These are phyloP conservation scores for Cutaneotrichosporon daszewskae DNA, from an alignment of 1,284 basidiomycete species.

Conservation along the genomic window DNA sequence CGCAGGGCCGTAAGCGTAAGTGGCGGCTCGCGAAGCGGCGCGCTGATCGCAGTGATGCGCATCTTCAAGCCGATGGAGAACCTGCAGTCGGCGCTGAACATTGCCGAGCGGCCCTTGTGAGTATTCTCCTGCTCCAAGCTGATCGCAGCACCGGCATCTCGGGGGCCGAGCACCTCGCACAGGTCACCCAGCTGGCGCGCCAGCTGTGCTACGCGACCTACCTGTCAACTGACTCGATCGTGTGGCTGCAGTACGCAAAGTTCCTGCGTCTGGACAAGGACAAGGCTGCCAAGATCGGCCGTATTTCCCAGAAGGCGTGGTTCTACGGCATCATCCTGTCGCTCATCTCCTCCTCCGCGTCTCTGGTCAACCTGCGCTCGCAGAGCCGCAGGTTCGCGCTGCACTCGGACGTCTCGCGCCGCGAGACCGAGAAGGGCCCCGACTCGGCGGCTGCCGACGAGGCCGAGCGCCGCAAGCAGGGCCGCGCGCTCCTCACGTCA, in stretches of 20 bases:
- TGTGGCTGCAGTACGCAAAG: conserved; percentile 75
- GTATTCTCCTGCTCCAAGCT: conserved; percentile 12
- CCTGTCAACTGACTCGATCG: conserved; percentile 69
- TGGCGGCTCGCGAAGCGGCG: background rate
- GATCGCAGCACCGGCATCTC: conserved; percentile 24
- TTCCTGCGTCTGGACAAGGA: conserved; percentile 57
- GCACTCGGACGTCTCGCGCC: conserved; percentile 27
- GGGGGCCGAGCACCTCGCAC: conserved; percentile 59
- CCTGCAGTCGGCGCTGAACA: conserved; percentile 81
- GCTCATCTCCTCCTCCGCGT: conserved; percentile 54
- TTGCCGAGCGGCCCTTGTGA: conserved; percentile 53
- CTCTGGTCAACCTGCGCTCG: conserved; percentile 44
- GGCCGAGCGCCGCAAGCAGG: conserved; percentile 40
- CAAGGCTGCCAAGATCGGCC: conserved; percentile 61
- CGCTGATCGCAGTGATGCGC: conserved; percentile 63
- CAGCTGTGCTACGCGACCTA: conserved; percentile 91
- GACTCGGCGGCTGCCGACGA: conserved; percentile 30
- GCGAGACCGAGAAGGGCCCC: conserved; percentile 26
- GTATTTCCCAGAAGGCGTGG: conserved; percentile 83
- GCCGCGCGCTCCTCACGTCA: conserved; percentile 41
- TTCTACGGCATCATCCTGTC: conserved; percentile 78
- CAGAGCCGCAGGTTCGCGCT: conserved; percentile 42
- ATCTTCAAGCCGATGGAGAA: conserved; percentile 93
- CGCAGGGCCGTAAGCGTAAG: conserved; percentile 70
- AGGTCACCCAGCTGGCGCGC: conserved; percentile 71